phyloP scores from a whole-genome alignment of 352 stramenopile genomes.

The Pythium vanterpoolii region DNA sequence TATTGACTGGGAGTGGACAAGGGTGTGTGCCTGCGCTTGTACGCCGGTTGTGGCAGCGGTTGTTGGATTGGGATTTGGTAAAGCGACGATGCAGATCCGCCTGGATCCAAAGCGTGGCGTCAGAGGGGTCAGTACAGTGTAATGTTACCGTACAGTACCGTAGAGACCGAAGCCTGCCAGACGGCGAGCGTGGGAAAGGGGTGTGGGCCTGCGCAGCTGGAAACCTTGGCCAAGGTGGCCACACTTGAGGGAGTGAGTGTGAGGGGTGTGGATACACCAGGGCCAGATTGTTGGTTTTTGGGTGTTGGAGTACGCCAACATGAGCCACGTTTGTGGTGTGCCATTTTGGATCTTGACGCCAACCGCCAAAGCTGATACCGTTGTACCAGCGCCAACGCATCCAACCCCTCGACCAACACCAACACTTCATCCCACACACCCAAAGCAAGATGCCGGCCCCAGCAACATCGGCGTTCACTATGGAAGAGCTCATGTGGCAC shows the following conservation, averaged over 20 bases:
- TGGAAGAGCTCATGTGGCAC: slow-evolving; percentile 23
- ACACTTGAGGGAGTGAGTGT: background rate
- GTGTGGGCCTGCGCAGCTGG: background rate
- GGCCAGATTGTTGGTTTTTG: background rate
- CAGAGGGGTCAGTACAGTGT: too few relatives aligned
- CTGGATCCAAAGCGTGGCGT: too few relatives aligned
- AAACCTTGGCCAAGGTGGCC: background rate
- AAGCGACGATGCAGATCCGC: too few relatives aligned
- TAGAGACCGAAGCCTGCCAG: background rate
- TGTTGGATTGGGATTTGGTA: background rate
- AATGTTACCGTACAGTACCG: background rate
- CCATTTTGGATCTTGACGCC: slow-evolving; percentile 19
- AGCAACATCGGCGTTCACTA: slow-evolving; percentile 7
- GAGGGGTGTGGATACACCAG: slow-evolving; percentile 6
- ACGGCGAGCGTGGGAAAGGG: slow-evolving; percentile 5
- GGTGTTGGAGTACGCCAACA: background rate
- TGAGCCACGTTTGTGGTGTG: background rate
- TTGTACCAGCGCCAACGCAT: background rate
- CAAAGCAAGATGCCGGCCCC: background rate
- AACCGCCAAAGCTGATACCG: background rate
- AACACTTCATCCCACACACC: background rate
- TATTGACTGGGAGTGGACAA: too few relatives aligned
- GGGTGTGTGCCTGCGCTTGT: background rate
- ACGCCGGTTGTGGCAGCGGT: background rate
- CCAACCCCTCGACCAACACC: too few relatives aligned